Evolutionary conservation across 805 yeast species (phyloP), one percentile per base, ranked within the genome.

Genomic region (Kuraishia capsulata): DNA sequence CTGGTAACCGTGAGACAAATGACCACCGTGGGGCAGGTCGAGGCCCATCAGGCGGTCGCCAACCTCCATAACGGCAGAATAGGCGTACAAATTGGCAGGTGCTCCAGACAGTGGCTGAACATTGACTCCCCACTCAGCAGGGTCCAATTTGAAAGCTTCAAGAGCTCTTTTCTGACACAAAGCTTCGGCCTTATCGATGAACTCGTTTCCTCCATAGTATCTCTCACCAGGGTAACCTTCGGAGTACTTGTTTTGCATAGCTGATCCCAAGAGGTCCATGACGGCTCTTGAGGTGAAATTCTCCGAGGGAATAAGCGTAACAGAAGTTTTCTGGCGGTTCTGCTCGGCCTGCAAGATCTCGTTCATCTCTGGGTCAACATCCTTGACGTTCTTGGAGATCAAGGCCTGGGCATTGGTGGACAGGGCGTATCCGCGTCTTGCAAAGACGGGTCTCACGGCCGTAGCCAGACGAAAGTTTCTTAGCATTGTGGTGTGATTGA

Each of bases 171-270:
- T 72, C 65, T 88, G 96, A 67, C 97, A 90, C 42, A 90, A 67
- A 11, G 77, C 62, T 69, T 90, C 98, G 54, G 86, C 87, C 67
- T 78, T 73, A 67, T 90, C 98, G 53, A 90, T 90, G 65, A 78
- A 82, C 65, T 90, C 88, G 59, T 90, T 90, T 61, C 98, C 98
- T 62, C 98, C 98, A 60, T 90, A 90, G 70, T 90, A 90, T 62
- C 98, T 79, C 46, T 88, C 95, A 49, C 96, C 96, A 31, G 98
- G 98, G 65, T 90, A 90, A 47, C 97, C 97, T 65, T 90, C 98
- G 9, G 97, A 88, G 67, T 90, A 90, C 69, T 90, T 90, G 76
- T 90, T 90, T 63, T 85, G 89, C 96, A 90, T 87, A 59, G 86
- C 95, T 20, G 96, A 83, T 47, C 97, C 97, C 54, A 90, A 72